These are phyloP conservation scores for Euphorbia lathyris DNA, from an alignment of 345 rosid genomes.

Conservation along the genomic window DNA sequence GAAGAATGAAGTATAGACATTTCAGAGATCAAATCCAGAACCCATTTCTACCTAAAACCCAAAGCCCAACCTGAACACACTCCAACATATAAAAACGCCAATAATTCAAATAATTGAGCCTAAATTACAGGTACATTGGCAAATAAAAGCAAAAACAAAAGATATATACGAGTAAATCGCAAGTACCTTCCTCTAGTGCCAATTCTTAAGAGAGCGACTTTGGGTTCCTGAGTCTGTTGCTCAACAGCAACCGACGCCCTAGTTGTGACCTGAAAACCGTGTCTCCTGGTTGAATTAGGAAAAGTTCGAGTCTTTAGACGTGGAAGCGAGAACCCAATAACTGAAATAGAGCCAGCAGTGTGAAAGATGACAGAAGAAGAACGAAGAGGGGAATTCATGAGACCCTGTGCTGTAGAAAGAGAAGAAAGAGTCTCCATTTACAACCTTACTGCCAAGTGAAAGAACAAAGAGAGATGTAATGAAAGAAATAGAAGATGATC, in stretches of 20 bases:
- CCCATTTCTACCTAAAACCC: neutral
- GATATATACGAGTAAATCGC: neutral
- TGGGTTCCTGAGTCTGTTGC: conserved; percentile 51
- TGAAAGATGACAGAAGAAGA: conserved; percentile 5
- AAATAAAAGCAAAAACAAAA: neutral
- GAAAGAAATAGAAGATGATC: neutral
- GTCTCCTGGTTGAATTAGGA: conserved; percentile 30
- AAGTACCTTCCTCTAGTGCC: conserved; percentile 93
- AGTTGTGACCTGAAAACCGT: conserved; percentile 18
- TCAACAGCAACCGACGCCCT: conserved; percentile 74
- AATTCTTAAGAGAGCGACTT: conserved; percentile 67
- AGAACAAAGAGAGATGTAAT: neutral
- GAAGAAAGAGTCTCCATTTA: conserved; percentile 1
- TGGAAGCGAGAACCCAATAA: conserved; percentile 44
- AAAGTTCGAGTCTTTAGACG: conserved; percentile 33
- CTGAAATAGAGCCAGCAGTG: conserved; percentile 15
- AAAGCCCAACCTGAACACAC: too few species aligned
- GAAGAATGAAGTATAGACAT: neutral
- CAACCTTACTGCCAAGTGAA: neutral
- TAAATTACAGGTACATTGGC: neutral
- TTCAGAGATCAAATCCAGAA: conserved; percentile 1
- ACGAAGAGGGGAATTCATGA: neutral
- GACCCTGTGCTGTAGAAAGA: conserved; percentile 12
- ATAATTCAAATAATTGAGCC: neutral
- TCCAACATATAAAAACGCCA: neutral